Percentiles rank a stretch among this genome's conserved stretches.
These are phyloP conservation scores for Lolium perenne DNA, from an alignment of 176 grass and related monocot genomes.

Conservation along the genomic window DNA sequence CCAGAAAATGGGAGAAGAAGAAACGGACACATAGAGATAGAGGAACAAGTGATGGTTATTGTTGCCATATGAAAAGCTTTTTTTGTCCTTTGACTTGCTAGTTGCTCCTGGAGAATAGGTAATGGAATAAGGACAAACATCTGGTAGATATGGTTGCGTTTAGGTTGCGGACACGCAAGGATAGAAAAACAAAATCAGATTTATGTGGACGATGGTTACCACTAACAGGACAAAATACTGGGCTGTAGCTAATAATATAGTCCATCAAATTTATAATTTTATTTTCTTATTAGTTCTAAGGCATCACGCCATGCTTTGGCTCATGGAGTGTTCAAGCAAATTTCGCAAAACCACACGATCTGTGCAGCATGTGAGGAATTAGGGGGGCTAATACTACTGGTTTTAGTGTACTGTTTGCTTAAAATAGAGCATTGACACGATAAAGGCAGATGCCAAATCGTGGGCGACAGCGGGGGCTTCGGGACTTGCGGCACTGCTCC, in stretches of 20 bases:
- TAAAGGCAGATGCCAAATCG: no score
- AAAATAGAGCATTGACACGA: neutral
- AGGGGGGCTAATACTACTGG: neutral
- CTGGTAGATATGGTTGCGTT: neutral
- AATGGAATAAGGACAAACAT: neutral
- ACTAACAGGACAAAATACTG: neutral
- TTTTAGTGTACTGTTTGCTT: slow-evolving; percentile 4
- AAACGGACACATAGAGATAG: neutral
- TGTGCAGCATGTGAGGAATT: slow-evolving; percentile 10
- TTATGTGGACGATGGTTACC: neutral
- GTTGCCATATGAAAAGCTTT: neutral
- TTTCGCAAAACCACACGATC: neutral
- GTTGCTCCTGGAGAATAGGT: neutral
- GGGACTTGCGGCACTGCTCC: no score
- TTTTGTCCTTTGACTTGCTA: neutral
- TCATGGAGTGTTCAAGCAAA: neutral
- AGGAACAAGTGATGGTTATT: slow-evolving; percentile 18
- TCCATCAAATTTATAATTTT: neutral
- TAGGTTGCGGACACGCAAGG: neutral
- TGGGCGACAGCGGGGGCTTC: no score
- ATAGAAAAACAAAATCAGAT: neutral
- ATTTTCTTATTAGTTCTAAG: neutral
- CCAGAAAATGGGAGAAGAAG: no score
- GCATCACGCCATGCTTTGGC: neutral
- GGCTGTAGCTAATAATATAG: neutral